These are phyloP conservation scores for Thermochaetoides dissita DNA, from an alignment of 2,329 filamentous ascomycete genomes.

Conservation along the genomic window DNA sequence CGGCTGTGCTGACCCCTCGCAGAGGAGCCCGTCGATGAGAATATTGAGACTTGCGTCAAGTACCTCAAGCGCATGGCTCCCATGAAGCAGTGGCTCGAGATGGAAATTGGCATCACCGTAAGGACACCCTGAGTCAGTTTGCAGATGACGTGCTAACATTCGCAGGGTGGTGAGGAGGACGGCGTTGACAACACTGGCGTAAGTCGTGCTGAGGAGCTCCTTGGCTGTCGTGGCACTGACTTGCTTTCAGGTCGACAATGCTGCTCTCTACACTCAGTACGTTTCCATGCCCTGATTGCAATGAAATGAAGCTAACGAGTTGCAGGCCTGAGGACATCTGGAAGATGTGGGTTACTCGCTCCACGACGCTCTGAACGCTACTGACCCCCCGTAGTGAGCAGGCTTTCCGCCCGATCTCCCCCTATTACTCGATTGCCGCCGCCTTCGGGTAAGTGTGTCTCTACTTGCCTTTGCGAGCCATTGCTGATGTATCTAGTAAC, in stretches of 20 bases:
- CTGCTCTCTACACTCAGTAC: conserved; percentile 54
- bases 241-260: conserved; percentile 12
- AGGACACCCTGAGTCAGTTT: not conserved
- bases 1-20: conserved; percentile 18
- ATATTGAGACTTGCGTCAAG: conserved; percentile 80
- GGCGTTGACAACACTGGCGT: conserved; percentile 31
- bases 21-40: conserved; percentile 79
- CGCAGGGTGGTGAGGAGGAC: conserved; percentile 63
- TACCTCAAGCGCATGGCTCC: conserved; percentile 90
- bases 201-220: conserved; percentile 22
- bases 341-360: conserved; percentile 51
- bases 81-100: conserved; percentile 99
- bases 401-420: conserved; percentile 69
- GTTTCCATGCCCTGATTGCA: not conserved
- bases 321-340: conserved; percentile 72
- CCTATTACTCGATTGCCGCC: conserved; percentile 95
- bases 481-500: conserved; percentile 40
- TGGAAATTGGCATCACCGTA: conserved; percentile 84
- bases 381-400: conserved; percentile 26
- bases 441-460: conserved; percentile 50
- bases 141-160: not conserved
- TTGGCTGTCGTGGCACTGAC: not conserved
- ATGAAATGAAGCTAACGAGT: not conserved
- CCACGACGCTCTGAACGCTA: not conserved
- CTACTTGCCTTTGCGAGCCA: not conserved